Evolutionary conservation across 371 early-diverging fungal species (phyloP).

Genomic region (Funneliformis caledonium): DNA sequence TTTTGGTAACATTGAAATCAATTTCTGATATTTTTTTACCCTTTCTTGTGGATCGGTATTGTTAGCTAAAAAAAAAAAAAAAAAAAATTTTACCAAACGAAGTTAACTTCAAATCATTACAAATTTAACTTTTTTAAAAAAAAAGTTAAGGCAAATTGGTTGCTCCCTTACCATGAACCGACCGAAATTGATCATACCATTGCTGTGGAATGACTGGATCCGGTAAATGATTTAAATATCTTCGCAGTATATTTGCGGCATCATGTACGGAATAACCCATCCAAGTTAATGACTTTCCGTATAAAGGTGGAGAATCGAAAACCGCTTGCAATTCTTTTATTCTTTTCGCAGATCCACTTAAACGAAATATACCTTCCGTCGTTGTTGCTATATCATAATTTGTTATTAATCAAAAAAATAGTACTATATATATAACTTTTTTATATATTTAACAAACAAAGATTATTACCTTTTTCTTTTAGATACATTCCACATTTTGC

Average conservation of each 20-base stretch:
- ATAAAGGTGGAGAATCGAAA: conserved; percentile 61
- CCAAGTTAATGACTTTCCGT: conserved; percentile 61
- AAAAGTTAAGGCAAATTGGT: background rate
- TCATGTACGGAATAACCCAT: conserved; percentile 64
- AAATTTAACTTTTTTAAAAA: background rate
- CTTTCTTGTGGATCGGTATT: conserved; percentile 35
- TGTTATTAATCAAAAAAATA: background rate
- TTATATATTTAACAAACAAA: background rate
- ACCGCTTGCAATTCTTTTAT: conserved; percentile 59
- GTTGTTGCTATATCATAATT: conserved; percentile 13
- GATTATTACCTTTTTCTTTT: conserved; percentile 33
- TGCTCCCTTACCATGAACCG: conserved; percentile 52
- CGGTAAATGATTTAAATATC: conserved; percentile 67
- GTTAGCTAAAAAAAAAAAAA: background rate
- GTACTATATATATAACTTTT: background rate
- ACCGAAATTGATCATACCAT: conserved; percentile 58
- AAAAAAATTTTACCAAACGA: background rate
- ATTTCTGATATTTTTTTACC: conserved; percentile 58
- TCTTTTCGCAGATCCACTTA: conserved; percentile 68
- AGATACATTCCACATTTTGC: conserved; percentile 41
- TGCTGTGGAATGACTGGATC: conserved; percentile 62
- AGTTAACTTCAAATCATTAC: background rate
- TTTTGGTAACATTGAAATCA: conserved; percentile 57
- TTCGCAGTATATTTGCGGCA: conserved; percentile 67
- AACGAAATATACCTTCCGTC: conserved; percentile 62